Evolutionary conservation across 2,329 filamentous ascomycete genomes (phyloP).

Genomic region (Chaetothyriales sp.): DNA sequence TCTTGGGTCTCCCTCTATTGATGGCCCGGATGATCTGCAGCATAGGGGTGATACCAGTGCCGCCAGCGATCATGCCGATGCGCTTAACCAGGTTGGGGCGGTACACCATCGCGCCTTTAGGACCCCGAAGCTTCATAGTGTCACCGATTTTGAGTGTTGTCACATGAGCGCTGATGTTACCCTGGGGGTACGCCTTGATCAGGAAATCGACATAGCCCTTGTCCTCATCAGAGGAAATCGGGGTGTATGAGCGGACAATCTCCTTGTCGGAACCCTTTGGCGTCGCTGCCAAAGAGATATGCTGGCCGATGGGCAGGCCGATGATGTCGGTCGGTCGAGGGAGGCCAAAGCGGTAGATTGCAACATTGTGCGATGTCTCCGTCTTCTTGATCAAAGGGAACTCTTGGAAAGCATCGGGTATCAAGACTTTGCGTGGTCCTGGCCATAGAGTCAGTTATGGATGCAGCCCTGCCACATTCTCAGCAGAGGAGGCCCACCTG

Average conservation of each 20-base stretch:
- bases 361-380: conserved; percentile 91
- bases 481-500: conserved; percentile 1
- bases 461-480: background rate
- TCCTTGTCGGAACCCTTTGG: conserved; percentile 66
- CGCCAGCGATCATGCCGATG: conserved; percentile 96
- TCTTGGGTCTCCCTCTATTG: conserved; percentile 53
- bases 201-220: conserved; percentile 88
- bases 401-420: conserved; percentile 75
- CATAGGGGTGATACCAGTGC: conserved; percentile 97
- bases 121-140: conserved; percentile 77
- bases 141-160: conserved; percentile 69
- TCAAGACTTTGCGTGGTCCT: conserved; percentile 71
- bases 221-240: conserved; percentile 76
- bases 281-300: conserved; percentile 85
- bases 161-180: conserved; percentile 93
- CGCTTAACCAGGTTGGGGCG: conserved; percentile 89
- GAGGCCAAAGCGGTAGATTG: conserved; percentile 92
- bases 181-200: conserved; percentile 94
- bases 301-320: conserved; percentile 93
- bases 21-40: conserved; percentile 89
- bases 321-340: conserved; percentile 65
- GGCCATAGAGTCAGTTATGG: conserved; percentile 3
- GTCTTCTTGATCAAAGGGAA: conserved; percentile 93
- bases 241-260: conserved; percentile 81
- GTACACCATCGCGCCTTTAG: conserved; percentile 97